Conservation (phyloP, 768 basidiomycete species). For the Pholiota microspora region DNA sequence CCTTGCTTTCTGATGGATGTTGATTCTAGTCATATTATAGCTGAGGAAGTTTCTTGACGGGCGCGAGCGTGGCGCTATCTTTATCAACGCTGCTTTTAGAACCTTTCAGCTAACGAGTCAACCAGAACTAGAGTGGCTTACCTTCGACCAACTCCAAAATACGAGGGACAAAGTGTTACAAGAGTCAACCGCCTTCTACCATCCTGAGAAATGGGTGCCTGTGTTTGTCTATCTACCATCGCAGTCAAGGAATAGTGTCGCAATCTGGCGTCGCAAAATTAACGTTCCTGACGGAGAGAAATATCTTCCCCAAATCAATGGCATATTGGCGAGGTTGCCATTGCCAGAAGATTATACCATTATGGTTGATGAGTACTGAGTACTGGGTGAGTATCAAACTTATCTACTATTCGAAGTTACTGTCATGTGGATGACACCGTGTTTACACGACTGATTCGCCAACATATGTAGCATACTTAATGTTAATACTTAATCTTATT, state of each 20-base stretch:
- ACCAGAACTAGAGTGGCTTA: slow-evolving; percentile 76
- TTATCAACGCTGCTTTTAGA: slow-evolving; percentile 67
- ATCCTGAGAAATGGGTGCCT: slow-evolving; percentile 60
- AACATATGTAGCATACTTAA: too few species aligned
- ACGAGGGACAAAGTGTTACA: slow-evolving; percentile 72
- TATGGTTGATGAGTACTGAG: slow-evolving; percentile 77
- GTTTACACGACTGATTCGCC: too few species aligned
- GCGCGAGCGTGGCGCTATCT: slow-evolving; percentile 68
- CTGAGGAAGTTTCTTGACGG: slow-evolving; percentile 69
- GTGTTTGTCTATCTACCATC: slow-evolving; percentile 74
- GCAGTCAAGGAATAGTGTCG: slow-evolving; percentile 70
- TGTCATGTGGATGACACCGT: too few species aligned
- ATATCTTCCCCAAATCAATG: slow-evolving; percentile 51
- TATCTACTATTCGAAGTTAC: too few species aligned
- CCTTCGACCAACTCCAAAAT: slow-evolving; percentile 58
- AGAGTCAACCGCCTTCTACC: slow-evolving; percentile 72
- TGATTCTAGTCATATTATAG: too few species aligned
- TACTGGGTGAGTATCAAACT: too few species aligned
- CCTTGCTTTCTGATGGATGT: too few species aligned
- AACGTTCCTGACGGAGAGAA: slow-evolving; percentile 54
- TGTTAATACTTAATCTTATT: not conserved
- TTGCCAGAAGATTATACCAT: slow-evolving; percentile 54
- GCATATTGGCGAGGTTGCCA: slow-evolving; percentile 50
- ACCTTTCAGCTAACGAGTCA: slow-evolving; percentile 48
- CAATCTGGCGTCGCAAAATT: slow-evolving; percentile 77